A percentile compares a stretch with the other conserved stretches of the same genome.
phyloP scores from a whole-genome alignment of 176 grass and related monocot species.

The Elymus sibiricus region DNA sequence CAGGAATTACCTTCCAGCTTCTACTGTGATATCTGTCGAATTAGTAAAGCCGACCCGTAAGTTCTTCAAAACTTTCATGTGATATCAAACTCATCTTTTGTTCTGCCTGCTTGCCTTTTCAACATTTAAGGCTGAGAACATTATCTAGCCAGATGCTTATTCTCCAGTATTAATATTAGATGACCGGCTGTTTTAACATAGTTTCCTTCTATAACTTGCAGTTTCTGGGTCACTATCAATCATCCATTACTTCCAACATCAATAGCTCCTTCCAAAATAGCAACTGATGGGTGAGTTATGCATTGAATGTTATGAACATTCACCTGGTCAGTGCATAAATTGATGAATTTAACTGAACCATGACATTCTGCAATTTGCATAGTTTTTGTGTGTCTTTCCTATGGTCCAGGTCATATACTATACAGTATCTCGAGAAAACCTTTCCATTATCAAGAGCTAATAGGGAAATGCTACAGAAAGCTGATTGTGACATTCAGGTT shows the following conservation, averaged over 20 bases:
- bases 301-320: slow-evolving; percentile 22
- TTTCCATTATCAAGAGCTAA: slow-evolving; percentile 64
- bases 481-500: slow-evolving; percentile 75
- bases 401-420: slow-evolving; percentile 50
- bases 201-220: slow-evolving; percentile 42
- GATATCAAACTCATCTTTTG: background rate
- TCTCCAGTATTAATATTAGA: slow-evolving; percentile 5
- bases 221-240: slow-evolving; percentile 74
- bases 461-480: slow-evolving; percentile 56
- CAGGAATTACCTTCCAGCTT: slow-evolving; percentile 54
- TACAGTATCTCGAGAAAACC: slow-evolving; percentile 50
- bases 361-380: slow-evolving; percentile 31
- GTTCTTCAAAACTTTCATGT: slow-evolving; percentile 29
- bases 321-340: background rate
- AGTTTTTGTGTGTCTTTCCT: slow-evolving; percentile 29
- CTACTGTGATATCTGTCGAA: slow-evolving; percentile 84
- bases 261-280: slow-evolving; percentile 47
- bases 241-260: slow-evolving; percentile 49
- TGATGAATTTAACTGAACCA: slow-evolving; percentile 3
- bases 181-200: slow-evolving; percentile 28
- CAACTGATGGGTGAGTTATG: slow-evolving; percentile 61
- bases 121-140: background rate
- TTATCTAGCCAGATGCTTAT: background rate
- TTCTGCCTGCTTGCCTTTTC: background rate
- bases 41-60: slow-evolving; percentile 88